Percentiles rank a stretch among this genome's conserved stretches.
These are phyloP conservation scores for Paraglomus brasilianum DNA, from an alignment of 192 early-diverging fungal species.

Conservation along the genomic window DNA sequence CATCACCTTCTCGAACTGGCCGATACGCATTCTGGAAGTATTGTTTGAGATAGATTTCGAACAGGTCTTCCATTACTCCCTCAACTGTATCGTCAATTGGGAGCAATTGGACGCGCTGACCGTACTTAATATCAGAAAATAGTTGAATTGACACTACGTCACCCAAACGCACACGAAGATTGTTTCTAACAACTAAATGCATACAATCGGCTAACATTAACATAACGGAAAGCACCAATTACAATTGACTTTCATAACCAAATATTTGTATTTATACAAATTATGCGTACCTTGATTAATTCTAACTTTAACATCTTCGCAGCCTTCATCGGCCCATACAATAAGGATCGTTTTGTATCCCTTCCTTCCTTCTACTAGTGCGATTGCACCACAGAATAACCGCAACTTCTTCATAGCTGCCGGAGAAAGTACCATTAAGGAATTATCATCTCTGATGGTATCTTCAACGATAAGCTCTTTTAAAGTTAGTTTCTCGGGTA, in stretches of 20 bases:
- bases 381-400: constrained; percentile 81
- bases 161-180: constrained; percentile 80
- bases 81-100: constrained; percentile 88
- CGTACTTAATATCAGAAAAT: constrained; percentile 83
- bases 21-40: constrained; percentile 87
- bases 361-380: constrained; percentile 85
- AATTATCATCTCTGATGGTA: constrained; percentile 67
- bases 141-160: constrained; percentile 84
- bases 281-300: constrained; percentile 59
- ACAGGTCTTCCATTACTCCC: constrained; percentile 82
- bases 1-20: constrained; percentile 78
- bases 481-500: too few relatives aligned
- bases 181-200: constrained; percentile 64
- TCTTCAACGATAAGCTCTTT: too few relatives aligned
- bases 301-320: constrained; percentile 77
- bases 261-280: not conserved
- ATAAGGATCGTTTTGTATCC: constrained; percentile 82
- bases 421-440: constrained; percentile 70
- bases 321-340: constrained; percentile 73
- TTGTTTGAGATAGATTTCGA: constrained; percentile 83
- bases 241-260: not conserved
- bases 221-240: not conserved
- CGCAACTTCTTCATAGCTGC: constrained; percentile 74
- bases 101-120: constrained; percentile 80
- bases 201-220: not conserved